Percentiles rank a stretch among this genome's conserved stretches.
These are phyloP conservation scores for Scutellaria minor DNA, from an alignment of 257 asterid genomes.

Conservation along the genomic window DNA sequence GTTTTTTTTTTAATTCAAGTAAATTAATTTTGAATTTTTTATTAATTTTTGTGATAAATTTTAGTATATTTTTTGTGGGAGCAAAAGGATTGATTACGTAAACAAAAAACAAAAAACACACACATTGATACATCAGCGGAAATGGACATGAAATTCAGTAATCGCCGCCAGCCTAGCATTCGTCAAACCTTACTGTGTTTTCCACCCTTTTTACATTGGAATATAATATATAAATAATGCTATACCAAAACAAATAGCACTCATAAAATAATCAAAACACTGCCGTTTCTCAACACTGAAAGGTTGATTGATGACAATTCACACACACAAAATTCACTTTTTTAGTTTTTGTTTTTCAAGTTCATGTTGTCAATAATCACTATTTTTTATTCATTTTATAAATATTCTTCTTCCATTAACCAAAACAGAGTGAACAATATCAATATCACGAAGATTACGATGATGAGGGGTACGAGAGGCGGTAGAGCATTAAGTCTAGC, in stretches of 20 bases:
- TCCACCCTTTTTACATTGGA: not conserved
- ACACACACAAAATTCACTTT: not conserved
- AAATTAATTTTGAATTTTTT: too few relatives aligned
- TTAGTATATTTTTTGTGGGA: not conserved
- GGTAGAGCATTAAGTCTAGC: too few relatives aligned
- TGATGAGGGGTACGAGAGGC: too few relatives aligned
- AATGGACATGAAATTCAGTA: slow-evolving; percentile 24
- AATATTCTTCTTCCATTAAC: not conserved
- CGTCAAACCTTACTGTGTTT: not conserved
- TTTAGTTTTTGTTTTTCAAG: not conserved
- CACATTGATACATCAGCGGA: not conserved
- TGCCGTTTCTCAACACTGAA: not conserved
- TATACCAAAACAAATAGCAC: not conserved
- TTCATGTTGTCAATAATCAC: not conserved
- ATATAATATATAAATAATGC: not conserved
- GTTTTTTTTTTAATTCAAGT: too few relatives aligned
- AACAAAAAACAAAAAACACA: not conserved
- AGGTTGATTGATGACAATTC: not conserved
- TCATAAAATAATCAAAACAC: not conserved
- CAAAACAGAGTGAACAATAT: too few relatives aligned
- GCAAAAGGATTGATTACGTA: slow-evolving; percentile 5
- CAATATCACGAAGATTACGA: too few relatives aligned
- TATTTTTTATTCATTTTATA: not conserved
- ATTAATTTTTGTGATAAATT: too few relatives aligned
- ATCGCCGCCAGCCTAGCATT: not conserved